phyloP scores from a whole-genome alignment of 495 filamentous ascomycete species.

The Lepraria neglecta region DNA sequence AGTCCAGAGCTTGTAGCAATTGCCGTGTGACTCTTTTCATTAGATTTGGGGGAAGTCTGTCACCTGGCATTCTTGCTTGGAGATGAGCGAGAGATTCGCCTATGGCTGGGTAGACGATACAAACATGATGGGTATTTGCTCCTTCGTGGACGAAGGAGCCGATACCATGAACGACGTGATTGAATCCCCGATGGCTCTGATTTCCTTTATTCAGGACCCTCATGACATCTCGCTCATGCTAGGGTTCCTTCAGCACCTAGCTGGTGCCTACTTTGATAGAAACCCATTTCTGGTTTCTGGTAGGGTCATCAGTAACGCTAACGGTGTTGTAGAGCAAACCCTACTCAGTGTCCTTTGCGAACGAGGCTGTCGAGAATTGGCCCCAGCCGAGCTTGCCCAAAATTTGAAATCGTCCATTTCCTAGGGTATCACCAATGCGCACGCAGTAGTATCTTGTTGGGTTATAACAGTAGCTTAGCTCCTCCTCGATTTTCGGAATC shows the following conservation, averaged over 20 bases:
- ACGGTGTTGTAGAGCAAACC: no score
- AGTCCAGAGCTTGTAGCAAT: not conserved
- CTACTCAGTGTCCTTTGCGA: not conserved
- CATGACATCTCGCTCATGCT: not conserved
- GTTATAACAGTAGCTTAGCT: not conserved
- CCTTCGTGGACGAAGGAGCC: not conserved
- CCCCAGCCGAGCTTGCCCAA: not conserved
- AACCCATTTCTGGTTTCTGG: not conserved
- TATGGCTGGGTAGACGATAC: not conserved
- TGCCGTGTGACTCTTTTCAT: not conserved
- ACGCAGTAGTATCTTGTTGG: not conserved
- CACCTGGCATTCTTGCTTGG: not conserved
- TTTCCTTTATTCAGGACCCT: not conserved
- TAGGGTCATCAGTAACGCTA: no score
- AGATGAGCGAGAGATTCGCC: not conserved
- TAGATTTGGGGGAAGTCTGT: not conserved
- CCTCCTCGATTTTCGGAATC: not conserved
- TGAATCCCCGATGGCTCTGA: not conserved
- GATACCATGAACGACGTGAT: not conserved
- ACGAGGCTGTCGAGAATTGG: not conserved
- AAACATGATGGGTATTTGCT: not conserved
- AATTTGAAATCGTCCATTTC: not conserved
- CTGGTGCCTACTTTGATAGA: not conserved
- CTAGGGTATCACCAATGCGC: not conserved
- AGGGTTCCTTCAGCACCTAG: not conserved